Evolutionary conservation across 495 filamentous ascomycete genomes (phyloP), one percentile per base, ranked within the genome.

Genomic region (Xylaria cubensis): DNA sequence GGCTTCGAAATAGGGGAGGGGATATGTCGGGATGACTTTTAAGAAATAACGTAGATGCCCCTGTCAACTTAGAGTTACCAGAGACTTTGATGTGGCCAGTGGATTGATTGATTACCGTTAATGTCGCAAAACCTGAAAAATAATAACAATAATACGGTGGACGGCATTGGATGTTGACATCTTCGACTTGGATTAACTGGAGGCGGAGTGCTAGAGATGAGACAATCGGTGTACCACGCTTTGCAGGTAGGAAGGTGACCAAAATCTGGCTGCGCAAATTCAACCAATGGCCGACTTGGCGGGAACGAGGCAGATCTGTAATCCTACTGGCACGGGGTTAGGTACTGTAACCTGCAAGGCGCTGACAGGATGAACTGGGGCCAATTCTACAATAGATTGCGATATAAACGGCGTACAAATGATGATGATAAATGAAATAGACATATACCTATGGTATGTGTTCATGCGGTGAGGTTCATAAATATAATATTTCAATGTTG

Each of bases 271-370:
- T 48, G 39, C 29, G 62, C 42, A 46, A 21, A 39, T 39, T 21
- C n/a, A 59, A 63, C 59, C 59, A 63, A 64, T 64, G 39, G 24
- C 42, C 62, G 41, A 46, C 21, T 59, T 32, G 62, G n/a, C 41
- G 36, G 62, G 24, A 48, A 48, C 62, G 62, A 59, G 62, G 62
- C 24, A 64, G 39, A 29, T 26, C 21, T 64, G 42, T 24, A 44
- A 64, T 24, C 41, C 42, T 42, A 26, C 39, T 42, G 59, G 59
- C 34, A 42, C 59, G 34, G 34, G n/a, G 6, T 39, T 39, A 39
- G 8, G 26, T 29, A 32, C 55, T 58, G 55, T 53, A 24, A 21
- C 50, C 26, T n/a, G n/a, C 50, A 24, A 24, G n/a, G 50, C 13
- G 55, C 55, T 58, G 55, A 17, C 26, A 12, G 55, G 55, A 17